These are phyloP conservation scores for Aspergillus neoniger DNA, from an alignment of 2,329 filamentous ascomycete species.

Conservation along the genomic window DNA sequence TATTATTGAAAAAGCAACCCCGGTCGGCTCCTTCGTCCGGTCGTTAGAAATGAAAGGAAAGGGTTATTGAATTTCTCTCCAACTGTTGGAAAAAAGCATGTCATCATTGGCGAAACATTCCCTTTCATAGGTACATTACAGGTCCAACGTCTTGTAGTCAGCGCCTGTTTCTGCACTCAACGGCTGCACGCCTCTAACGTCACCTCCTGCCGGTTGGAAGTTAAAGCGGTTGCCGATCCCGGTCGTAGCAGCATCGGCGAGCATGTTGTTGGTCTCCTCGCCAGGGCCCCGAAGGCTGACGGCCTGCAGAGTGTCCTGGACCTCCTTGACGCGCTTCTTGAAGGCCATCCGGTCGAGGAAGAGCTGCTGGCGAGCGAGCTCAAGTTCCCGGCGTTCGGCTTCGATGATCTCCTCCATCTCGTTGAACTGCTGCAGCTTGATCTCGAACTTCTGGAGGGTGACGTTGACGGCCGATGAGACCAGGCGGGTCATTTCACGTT, in stretches of 20 bases:
- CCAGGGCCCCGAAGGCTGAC: slow-evolving; percentile 46
- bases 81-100: background rate
- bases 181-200: slow-evolving; percentile 39
- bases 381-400: slow-evolving; percentile 88
- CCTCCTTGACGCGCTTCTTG: slow-evolving; percentile 80
- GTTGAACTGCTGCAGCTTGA: slow-evolving; percentile 94
- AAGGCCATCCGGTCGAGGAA: slow-evolving; percentile 91
- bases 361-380: slow-evolving; percentile 86
- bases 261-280: slow-evolving; percentile 43
- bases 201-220: slow-evolving; percentile 40
- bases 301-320: slow-evolving; percentile 68
- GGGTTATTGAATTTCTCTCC: background rate
- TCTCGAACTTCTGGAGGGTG: slow-evolving; percentile 90
- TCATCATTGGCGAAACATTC: background rate
- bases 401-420: slow-evolving; percentile 93
- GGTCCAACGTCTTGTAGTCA: slow-evolving; percentile 46
- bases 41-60: slow-evolving; percentile 7
- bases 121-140: slow-evolving; percentile 31
- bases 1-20: slow-evolving; percentile 17
- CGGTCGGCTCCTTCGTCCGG: slow-evolving; percentile 1
- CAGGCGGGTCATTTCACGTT: slow-evolving; percentile 92
- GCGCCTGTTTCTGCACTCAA: slow-evolving; percentile 43
- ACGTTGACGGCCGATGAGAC: slow-evolving; percentile 91
- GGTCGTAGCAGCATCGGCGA: slow-evolving; percentile 36
- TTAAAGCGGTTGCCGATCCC: slow-evolving; percentile 44